A percentile compares a stretch with the other conserved stretches of the same genome.
These are phyloP conservation scores for Alternaria sp. DNA, from an alignment of 2,329 filamentous ascomycete genomes.

Conservation along the genomic window DNA sequence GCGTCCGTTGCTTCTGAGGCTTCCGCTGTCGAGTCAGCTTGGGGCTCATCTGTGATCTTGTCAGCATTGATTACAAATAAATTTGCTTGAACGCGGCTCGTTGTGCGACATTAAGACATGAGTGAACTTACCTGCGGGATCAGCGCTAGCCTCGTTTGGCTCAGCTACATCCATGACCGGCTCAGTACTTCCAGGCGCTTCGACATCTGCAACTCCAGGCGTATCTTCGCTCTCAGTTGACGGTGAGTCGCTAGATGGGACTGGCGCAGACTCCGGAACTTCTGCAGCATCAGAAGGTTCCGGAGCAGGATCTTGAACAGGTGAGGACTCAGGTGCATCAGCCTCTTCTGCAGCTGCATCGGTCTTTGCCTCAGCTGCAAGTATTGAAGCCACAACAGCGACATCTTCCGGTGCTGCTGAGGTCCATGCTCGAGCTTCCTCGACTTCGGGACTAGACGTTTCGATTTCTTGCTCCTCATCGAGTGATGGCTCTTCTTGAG, in stretches of 20 bases:
- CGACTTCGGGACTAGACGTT: neutral
- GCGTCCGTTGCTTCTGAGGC: neutral
- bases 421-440: neutral
- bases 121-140: neutral
- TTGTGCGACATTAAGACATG: neutral
- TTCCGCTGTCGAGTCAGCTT: neutral
- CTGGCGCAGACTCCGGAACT: neutral
- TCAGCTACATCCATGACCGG: neutral
- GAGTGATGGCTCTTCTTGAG: neutral
- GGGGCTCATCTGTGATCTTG: neutral
- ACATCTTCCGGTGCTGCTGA: neutral
- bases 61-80: neutral
- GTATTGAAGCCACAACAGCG: neutral
- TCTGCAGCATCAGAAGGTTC: neutral
- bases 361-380: neutral
- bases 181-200: neutral
- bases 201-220: neutral
- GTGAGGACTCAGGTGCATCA: neutral
- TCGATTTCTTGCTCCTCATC: neutral
- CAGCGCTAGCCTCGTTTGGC: neutral
- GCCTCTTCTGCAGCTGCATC: no score
- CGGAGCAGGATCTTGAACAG: neutral
- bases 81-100: neutral
- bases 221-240: conserved; percentile 3
- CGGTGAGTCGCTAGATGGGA: neutral